phyloP scores from a whole-genome alignment of 2,329 filamentous ascomycete genomes.

The Kalaharituber pfeilii region DNA sequence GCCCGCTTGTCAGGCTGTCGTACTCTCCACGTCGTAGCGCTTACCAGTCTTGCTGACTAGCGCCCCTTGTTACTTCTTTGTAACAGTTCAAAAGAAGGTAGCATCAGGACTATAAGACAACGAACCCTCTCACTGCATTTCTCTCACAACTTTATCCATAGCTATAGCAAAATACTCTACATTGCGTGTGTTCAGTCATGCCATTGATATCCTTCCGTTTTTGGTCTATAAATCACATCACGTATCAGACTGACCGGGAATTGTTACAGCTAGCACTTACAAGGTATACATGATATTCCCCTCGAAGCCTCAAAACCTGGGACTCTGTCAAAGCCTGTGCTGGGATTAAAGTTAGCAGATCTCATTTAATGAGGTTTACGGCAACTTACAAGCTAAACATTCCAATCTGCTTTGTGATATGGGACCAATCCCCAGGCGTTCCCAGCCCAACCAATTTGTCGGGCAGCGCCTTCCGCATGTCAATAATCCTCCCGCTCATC shows the following conservation, averaged over 20 bases:
- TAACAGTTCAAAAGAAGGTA: too few species aligned
- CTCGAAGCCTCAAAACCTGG: conserved; percentile 53
- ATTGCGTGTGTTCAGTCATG: conserved; percentile 83
- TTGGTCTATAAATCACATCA: too few species aligned
- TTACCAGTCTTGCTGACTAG: too few species aligned
- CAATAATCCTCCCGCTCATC: conserved; percentile 90
- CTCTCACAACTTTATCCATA: conserved; percentile 64
- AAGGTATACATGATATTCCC: conserved; percentile 54
- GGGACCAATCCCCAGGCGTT: conserved; percentile 85
- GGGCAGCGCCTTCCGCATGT: conserved; percentile 68
- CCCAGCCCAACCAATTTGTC: conserved; percentile 64
- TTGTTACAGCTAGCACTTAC: too few species aligned
- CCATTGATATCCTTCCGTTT: conserved; percentile 97
- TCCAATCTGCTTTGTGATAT: conserved; percentile 96
- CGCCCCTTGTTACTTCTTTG: too few species aligned
- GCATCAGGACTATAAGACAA: too few species aligned
- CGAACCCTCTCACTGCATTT: too few species aligned
- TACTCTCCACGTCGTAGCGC: too few species aligned
- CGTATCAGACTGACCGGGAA: too few species aligned
- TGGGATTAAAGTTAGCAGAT: conserved; percentile 1
- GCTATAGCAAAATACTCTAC: conserved; percentile 86
- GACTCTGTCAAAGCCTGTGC: conserved; percentile 55
- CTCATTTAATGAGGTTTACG: background rate
- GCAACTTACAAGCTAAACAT: conserved; percentile 68
- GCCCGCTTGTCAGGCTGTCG: too few species aligned